A percentile compares a stretch with the other conserved stretches of the same genome.
These are phyloP conservation scores for Cladorrhinum sp. DNA, from an alignment of 2,329 filamentous ascomycete species.

Conservation along the genomic window DNA sequence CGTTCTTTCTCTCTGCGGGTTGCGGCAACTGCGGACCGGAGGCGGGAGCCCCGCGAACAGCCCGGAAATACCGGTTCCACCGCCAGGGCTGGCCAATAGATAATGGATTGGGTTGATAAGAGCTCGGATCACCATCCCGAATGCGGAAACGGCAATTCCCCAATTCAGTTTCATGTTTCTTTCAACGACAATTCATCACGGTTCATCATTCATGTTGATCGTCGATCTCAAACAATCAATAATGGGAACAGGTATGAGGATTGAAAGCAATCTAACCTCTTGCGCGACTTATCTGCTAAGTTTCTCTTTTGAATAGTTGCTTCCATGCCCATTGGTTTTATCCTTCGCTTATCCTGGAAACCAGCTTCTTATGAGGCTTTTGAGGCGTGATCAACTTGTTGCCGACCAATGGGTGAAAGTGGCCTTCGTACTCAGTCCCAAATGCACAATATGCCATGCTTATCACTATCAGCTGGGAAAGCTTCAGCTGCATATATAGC, in stretches of 20 bases:
- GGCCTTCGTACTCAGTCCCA: no score
- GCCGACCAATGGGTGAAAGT: no score
- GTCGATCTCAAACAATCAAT: background rate
- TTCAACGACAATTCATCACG: conserved; percentile 10
- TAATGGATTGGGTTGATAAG: background rate
- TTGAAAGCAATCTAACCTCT: background rate
- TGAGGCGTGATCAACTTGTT: no score
- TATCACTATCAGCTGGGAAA: no score
- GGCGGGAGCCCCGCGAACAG: background rate
- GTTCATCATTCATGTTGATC: background rate
- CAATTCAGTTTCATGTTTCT: background rate
- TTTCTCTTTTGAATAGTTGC: background rate
- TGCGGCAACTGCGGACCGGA: background rate
- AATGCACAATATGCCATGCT: no score
- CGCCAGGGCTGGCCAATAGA: background rate
- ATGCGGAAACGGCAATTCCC: background rate
- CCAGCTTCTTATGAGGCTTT: no score
- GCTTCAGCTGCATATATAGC: background rate
- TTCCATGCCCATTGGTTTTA: no score
- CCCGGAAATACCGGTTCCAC: background rate
- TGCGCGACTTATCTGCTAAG: background rate
- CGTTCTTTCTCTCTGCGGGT: background rate
- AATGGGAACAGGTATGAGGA: background rate
- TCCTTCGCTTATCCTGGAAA: no score
- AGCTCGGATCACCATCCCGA: background rate